phyloP scores from a whole-genome alignment of 306 rosid species.

The Glycine latifolia region DNA sequence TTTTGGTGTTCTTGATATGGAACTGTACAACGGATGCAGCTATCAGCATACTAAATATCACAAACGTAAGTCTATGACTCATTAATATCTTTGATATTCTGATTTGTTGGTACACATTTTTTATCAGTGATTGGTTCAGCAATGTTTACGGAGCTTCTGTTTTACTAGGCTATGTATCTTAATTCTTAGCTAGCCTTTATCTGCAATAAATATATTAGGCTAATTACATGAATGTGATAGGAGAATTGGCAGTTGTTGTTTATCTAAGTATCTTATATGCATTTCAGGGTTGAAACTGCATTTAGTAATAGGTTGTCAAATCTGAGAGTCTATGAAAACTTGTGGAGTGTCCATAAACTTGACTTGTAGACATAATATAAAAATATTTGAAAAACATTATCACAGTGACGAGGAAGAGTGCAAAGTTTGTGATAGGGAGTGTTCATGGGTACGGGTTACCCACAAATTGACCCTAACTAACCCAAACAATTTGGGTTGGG shows the following conservation, averaged over 20 bases:
- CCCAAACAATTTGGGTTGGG: no score
- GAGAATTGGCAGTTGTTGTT: constrained; percentile 10
- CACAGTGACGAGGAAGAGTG: neutral
- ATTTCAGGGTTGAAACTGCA: constrained; percentile 19
- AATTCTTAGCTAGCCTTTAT: neutral
- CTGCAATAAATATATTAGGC: constrained; percentile 19
- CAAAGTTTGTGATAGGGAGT: neutral
- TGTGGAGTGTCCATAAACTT: neutral
- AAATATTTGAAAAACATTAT: neutral
- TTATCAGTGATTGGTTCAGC: constrained; percentile 24
- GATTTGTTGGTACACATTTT: constrained; percentile 15
- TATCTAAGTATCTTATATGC: neutral
- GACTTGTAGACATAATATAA: neutral
- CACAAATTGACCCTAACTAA: no score
- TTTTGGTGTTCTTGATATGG: constrained; percentile 58
- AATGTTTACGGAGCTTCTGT: constrained; percentile 35
- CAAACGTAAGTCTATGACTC: constrained; percentile 83
- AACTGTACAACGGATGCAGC: constrained; percentile 69
- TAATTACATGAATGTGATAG: neutral
- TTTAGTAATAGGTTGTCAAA: constrained; percentile 18
- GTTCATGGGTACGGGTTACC: no score
- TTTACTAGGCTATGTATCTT: constrained; percentile 38
- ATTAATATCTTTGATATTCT: constrained; percentile 37
- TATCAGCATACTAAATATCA: constrained; percentile 99
- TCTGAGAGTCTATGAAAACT: neutral